Evolutionary conservation across 73 alveolate species (phyloP).

Genomic region (Stentor coeruleus): DNA sequence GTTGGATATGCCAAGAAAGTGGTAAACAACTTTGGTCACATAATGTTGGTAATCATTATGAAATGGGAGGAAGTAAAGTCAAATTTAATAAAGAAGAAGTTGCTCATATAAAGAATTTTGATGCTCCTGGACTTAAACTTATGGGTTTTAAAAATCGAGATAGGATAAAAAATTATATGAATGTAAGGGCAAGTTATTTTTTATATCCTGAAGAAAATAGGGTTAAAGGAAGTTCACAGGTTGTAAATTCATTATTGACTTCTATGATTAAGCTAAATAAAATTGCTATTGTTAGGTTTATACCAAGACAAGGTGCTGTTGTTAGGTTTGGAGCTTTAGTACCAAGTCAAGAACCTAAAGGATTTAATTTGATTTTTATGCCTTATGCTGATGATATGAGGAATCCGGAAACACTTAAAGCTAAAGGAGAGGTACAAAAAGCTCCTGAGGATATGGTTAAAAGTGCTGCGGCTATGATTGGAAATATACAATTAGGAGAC

Average conservation of each 20-base stretch:
- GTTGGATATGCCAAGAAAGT: constrained; percentile 82
- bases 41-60: constrained; percentile 83
- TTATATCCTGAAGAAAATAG: constrained; percentile 95
- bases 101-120: constrained; percentile 85
- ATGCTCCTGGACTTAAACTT: constrained; percentile 88
- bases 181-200: constrained; percentile 89
- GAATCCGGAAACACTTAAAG: constrained; percentile 43
- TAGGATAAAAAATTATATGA: constrained; percentile 86
- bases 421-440: constrained; percentile 36
- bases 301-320: constrained; percentile 85
- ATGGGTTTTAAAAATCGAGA: constrained; percentile 91
- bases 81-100: constrained; percentile 79
- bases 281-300: constrained; percentile 92
- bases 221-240: constrained; percentile 83
- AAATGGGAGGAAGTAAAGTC: constrained; percentile 91
- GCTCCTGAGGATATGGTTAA: constrained; percentile 49
- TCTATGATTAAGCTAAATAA: constrained; percentile 83
- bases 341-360: constrained; percentile 94
- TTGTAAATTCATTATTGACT: constrained; percentile 85
- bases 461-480: constrained; percentile 67
- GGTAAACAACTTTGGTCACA: constrained; percentile 89
- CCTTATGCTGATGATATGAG: constrained; percentile 90
- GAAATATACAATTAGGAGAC: constrained; percentile 62
- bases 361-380: constrained; percentile 62
- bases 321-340: constrained; percentile 92